Evolutionary conservation across 2,329 filamentous ascomycete genomes (phyloP).

Genomic region (Coniochaeta sp.): DNA sequence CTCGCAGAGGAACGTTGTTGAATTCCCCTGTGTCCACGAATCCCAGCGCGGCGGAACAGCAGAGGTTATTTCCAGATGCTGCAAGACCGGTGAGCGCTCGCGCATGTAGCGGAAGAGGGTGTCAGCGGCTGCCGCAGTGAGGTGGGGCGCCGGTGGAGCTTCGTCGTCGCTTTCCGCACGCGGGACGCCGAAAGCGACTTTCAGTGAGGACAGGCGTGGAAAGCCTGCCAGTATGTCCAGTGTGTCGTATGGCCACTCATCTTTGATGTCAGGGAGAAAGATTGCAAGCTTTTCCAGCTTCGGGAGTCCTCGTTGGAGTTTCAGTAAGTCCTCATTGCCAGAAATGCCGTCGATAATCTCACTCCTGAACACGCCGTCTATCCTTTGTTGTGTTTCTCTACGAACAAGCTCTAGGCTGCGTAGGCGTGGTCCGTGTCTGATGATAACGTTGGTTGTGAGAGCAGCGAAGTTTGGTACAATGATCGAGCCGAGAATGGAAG

Average conservation of each 20-base stretch:
- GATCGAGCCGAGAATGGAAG: not conserved
- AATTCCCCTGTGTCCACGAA: not conserved
- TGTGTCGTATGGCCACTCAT: not conserved
- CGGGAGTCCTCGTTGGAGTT: not conserved
- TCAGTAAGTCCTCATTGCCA: not conserved
- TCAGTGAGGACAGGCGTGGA: not conserved
- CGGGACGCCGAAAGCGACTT: not conserved
- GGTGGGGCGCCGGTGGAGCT: not conserved
- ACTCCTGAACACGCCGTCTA: too few species aligned
- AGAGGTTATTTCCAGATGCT: not conserved
- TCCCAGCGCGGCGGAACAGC: not conserved
- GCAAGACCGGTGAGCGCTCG: not conserved
- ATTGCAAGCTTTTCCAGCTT: not conserved
- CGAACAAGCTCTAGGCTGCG: not conserved
- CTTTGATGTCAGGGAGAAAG: not conserved
- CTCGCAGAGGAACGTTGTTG: not conserved
- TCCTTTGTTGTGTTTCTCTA: too few species aligned
- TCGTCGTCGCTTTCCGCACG: not conserved
- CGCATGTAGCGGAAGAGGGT: not conserved
- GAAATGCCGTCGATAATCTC: too few species aligned
- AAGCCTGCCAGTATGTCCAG: not conserved
- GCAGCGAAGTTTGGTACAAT: not conserved
- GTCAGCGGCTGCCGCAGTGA: not conserved
- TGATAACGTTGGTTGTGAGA: not conserved
- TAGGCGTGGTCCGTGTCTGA: not conserved